phyloP scores from a whole-genome alignment of 2,329 filamentous ascomycete genomes.

The Talaromyces piceae region DNA sequence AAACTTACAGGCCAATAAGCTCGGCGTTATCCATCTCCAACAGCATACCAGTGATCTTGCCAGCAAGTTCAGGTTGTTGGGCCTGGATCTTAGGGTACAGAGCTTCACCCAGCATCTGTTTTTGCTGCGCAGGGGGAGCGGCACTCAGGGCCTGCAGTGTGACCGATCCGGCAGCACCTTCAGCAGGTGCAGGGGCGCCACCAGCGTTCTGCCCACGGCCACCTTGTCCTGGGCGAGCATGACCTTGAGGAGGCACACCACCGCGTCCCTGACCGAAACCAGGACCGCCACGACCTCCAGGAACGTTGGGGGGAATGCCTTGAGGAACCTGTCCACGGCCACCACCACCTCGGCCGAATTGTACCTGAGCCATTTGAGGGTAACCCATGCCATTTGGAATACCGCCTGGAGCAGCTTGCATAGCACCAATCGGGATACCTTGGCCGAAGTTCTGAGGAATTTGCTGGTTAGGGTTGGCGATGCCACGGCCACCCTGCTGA shows the following conservation, averaged over 20 bases:
- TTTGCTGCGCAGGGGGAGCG: constrained; percentile 69
- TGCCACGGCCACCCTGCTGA: constrained; percentile 82
- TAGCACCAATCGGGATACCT: constrained; percentile 53
- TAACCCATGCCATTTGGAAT: constrained; percentile 72
- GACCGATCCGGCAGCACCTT: constrained; percentile 34
- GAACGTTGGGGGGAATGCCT: constrained; percentile 20
- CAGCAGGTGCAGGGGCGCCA: constrained; percentile 25
- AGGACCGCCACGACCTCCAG: constrained; percentile 41
- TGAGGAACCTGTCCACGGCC: constrained; percentile 59
- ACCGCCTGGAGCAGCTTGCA: constrained; percentile 55
- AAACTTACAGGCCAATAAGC: constrained; percentile 85
- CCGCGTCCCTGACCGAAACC: constrained; percentile 39
- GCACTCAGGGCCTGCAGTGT: constrained; percentile 46
- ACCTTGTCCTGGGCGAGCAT: constrained; percentile 36
- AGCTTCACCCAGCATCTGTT: constrained; percentile 96
- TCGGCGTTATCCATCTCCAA: constrained; percentile 98
- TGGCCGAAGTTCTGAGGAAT: constrained; percentile 81
- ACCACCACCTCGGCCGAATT: constrained; percentile 61
- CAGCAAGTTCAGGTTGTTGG: constrained; percentile 89
- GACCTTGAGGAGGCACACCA: constrained; percentile 34
- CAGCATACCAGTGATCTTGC: constrained; percentile 99
- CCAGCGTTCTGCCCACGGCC: constrained; percentile 32
- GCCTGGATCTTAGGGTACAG: constrained; percentile 98
- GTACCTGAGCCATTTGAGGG: constrained; percentile 73
- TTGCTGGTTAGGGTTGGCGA: constrained; percentile 65